These are phyloP conservation scores for Fusarium hostae DNA, from an alignment of 2,329 filamentous ascomycete genomes.

Conservation along the genomic window DNA sequence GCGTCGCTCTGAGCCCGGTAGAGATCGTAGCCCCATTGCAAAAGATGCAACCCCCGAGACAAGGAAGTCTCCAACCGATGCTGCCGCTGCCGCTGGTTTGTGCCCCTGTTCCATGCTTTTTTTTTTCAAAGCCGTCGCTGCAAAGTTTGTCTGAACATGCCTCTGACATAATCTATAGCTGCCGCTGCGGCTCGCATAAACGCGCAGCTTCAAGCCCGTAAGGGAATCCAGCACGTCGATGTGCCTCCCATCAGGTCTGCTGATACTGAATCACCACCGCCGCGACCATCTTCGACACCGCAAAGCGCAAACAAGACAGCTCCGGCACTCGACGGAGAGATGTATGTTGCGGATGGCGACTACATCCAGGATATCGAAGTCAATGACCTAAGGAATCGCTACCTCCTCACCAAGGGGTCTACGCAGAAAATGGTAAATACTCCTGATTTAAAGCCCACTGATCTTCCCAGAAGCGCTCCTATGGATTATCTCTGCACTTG, in stretches of 20 bases:
- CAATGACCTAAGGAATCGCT: constrained; percentile 96
- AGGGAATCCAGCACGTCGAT: constrained; percentile 90
- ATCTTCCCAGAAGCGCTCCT: constrained; percentile 50
- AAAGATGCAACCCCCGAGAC: constrained; percentile 57
- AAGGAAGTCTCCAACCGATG: constrained; percentile 68
- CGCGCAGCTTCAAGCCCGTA: constrained; percentile 84
- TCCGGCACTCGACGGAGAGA: constrained; percentile 80
- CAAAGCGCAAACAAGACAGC: constrained; percentile 49
- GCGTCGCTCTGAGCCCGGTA: constrained; percentile 71
- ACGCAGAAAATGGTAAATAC: constrained; percentile 99
- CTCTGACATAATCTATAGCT: constrained; percentile 60
- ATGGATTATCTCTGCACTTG: constrained; percentile 52
- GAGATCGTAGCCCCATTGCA: constrained; percentile 82
- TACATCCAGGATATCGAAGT: constrained; percentile 99
- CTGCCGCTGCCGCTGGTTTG: constrained; percentile 81
- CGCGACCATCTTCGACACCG: constrained; percentile 51
- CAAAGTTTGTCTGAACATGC: constrained; percentile 1
- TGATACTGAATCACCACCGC: constrained; percentile 59
- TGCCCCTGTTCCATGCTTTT: constrained; percentile 16
- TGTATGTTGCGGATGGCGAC: constrained; percentile 96
- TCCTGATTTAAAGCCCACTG: constrained; percentile 56
- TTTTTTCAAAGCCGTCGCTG: constrained; percentile 8
- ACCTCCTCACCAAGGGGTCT: constrained; percentile 94
- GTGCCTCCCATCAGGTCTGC: constrained; percentile 80
- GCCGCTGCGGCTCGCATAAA: constrained; percentile 91